Conservation (phyloP, 176 grass and related monocot species). For the Triticum aestivum region DNA sequence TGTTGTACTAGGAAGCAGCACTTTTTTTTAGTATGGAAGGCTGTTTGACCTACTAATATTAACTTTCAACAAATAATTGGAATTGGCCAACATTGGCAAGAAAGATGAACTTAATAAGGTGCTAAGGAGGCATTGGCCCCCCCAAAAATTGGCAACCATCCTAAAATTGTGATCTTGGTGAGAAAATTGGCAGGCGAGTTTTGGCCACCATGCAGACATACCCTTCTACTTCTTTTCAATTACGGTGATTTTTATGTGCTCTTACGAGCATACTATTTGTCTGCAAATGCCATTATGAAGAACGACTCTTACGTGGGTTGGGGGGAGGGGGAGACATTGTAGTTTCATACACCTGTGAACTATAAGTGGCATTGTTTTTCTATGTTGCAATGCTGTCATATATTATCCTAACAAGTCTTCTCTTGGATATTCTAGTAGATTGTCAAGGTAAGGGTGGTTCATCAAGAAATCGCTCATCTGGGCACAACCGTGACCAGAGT, state of each 20-base stretch:
- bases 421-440: slow-evolving; percentile 47
- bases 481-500: slow-evolving; percentile 33
- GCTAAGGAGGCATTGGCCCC: not conserved
- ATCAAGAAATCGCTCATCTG: slow-evolving; percentile 42
- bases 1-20: not conserved
- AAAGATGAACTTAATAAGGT: not conserved
- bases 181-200: not conserved
- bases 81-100: not conserved
- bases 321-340: not conserved
- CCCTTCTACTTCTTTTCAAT: not conserved
- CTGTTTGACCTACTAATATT: not conserved
- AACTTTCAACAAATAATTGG: not conserved
- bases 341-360: slow-evolving; percentile 8
- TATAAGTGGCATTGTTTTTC: slow-evolving; percentile 7
- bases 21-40: slow-evolving; percentile 18
- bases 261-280: not conserved
- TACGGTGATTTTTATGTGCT: slow-evolving; percentile 13
- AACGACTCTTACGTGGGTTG: not conserved
- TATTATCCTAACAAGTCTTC: slow-evolving; percentile 22
- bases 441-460: slow-evolving; percentile 39
- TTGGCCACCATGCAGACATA: not conserved
- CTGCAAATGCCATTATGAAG: not conserved
- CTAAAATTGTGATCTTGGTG: not conserved
- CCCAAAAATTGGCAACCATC: not conserved
- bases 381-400: slow-evolving; percentile 24